Evolutionary conservation across 768 basidiomycete genomes (phyloP).

Genomic region (Rossbeevera mucosa): DNA sequence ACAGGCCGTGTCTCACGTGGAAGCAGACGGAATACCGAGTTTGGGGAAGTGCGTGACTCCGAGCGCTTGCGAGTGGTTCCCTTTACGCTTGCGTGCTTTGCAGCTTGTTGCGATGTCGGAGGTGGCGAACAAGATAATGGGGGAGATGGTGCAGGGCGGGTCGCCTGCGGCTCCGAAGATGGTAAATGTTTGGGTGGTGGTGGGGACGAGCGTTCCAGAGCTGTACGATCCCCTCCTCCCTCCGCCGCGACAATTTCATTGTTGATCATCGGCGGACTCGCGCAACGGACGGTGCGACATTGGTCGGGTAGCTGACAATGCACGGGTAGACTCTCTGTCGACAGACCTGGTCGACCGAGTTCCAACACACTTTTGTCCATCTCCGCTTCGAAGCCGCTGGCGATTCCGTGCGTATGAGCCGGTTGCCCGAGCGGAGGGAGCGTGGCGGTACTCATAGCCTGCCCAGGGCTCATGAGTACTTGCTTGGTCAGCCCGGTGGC

Average conservation of each 20-base stretch:
- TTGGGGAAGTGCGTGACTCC: slow-evolving; percentile 35
- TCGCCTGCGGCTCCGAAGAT: slow-evolving; percentile 19
- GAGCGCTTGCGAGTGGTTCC: slow-evolving; percentile 18
- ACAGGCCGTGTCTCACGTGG: slow-evolving; percentile 89
- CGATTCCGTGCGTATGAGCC: not conserved
- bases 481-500: slow-evolving; percentile 17
- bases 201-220: slow-evolving; percentile 4
- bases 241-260: not conserved
- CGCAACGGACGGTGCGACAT: not conserved
- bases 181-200: slow-evolving; percentile 9
- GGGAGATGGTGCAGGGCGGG: slow-evolving; percentile 25
- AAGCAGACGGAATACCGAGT: slow-evolving; percentile 93
- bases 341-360: slow-evolving; percentile 71
- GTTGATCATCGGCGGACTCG: slow-evolving; percentile 5
- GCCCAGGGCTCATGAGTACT: slow-evolving; percentile 20
- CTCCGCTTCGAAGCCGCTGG: slow-evolving; percentile 24
- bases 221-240: not conserved
- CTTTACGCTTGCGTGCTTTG: slow-evolving; percentile 46
- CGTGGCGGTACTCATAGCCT: slow-evolving; percentile 29
- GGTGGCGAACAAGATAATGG: slow-evolving; percentile 6
- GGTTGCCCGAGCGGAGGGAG: slow-evolving; percentile 25
- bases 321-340: slow-evolving; percentile 63
- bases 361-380: slow-evolving; percentile 73
- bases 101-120: slow-evolving; percentile 14
- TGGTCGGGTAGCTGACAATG: slow-evolving; percentile 1